Evolutionary conservation across 1,284 basidiomycete genomes (phyloP), one percentile per base, ranked within the genome.

Genomic region (Cutaneotrichosporon dermatis): DNA sequence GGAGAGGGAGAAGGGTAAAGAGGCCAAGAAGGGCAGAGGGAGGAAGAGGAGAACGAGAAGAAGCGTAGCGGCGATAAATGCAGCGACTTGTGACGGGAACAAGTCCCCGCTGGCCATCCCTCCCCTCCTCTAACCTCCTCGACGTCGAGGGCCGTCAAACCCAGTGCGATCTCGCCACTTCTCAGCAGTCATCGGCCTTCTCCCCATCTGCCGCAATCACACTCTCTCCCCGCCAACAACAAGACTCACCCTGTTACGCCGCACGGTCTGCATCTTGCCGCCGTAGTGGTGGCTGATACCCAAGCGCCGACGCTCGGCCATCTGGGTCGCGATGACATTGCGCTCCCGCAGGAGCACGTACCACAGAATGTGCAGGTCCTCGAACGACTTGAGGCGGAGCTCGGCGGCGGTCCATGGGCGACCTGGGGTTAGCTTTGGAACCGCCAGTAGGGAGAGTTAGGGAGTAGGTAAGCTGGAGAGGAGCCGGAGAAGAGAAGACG

Each of bases 321-420:
- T 81, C 76, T 96, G 92, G n/a, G 92, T 92, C 12, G 88, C 87
- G 56, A 96, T 81, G 15, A 94, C 79, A 77, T 97, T 97, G 8
- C 89, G 84, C 76, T 97, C 94, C 62, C 90, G 83, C 41, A 92
- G 73, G 33, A 92, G 80, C 51, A 96, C 82, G 76, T 94, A 96
- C 93, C 94, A 97, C 51, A 97, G 81, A 15, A 86, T 89, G 77
- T 97, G 93, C 65, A 97, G 80, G 73, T 97, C 93, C 64, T 86
- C 84, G 80, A 97, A 97, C 62, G 86, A 90, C 79, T 96, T 96
- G 55, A 87, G 80, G 52, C 93, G 84, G 53, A 97, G 82, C 72
- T 97, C 93, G 12, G 84, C 81, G 3, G 91, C 88, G 49, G 81
- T 83, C 93, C 93, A 97, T 37, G 88, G 80, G 58, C 93, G 85